These are phyloP conservation scores for Solanum acaule DNA, from an alignment of 257 asterid genomes.

Conservation along the genomic window DNA sequence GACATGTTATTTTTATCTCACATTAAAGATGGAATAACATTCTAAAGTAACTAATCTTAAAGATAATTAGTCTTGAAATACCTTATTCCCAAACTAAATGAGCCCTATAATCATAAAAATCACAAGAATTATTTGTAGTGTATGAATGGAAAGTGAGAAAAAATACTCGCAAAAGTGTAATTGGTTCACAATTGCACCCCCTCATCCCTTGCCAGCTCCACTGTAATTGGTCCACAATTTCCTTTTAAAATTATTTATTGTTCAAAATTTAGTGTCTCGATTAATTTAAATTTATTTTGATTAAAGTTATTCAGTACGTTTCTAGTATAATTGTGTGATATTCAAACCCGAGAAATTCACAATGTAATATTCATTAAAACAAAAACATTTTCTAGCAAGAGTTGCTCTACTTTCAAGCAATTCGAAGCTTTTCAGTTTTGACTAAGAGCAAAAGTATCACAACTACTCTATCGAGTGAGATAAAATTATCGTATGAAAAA, in stretches of 20 bases:
- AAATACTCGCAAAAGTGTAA: neutral
- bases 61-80: too few species aligned
- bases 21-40: too few species aligned
- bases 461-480: neutral
- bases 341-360: neutral
- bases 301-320: too few species aligned
- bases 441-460: neutral
- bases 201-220: neutral
- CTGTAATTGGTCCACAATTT: neutral
- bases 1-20: neutral
- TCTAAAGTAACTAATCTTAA: neutral
- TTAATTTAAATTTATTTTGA: too few species aligned
- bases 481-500: neutral
- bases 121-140: neutral
- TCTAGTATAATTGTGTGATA: too few species aligned
- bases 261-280: too few species aligned
- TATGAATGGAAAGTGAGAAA: neutral
- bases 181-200: neutral
- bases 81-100: neutral
- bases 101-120: neutral
- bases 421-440: accelerated
- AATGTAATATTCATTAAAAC: neutral
- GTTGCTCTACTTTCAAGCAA: neutral
- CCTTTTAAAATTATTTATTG: too few species aligned
- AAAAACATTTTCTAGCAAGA: neutral